Evolutionary conservation across 208 protist genomes (phyloP), one percentile per base, ranked within the genome.

Genomic region (Trypanosoma mega): DNA sequence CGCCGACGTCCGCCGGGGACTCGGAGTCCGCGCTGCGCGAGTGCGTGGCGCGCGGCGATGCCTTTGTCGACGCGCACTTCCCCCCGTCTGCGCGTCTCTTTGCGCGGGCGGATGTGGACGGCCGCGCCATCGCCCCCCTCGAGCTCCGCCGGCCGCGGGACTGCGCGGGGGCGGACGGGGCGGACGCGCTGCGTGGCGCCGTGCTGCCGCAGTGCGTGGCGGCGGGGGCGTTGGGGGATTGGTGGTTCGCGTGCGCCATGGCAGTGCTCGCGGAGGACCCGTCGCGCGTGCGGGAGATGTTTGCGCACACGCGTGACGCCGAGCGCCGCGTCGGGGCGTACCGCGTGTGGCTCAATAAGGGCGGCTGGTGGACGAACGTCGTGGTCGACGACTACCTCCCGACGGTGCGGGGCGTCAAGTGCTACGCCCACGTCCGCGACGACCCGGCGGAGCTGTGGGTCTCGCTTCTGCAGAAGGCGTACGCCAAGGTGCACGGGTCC

Each of bases 171-270:
- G 46, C 18, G 11, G 45, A 3, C 18, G 4, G 3, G 14, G 31
- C 44, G 0, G 31, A 33, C 30, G 31, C 29, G 4, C 50, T 66
- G 12, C 34, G 49, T n/a, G 60, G 48, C 20, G 23, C 20, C 16
- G 48, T 68, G 7, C 50, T 74, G 11, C 70, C 69, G 16, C 48
- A 77, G 26, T 69, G 76, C 64, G 62, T 79, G 24, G 68, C 61
- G 46, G 29, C 49, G n/a, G 73, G 69, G 14, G 7, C 47, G 31
- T 46, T 91, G 21, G 80, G 80, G 8, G 74, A 91, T 60, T 77
- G 68, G 36, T 91, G 76, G 76, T 63, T 91, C 12, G 61, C 84
- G 47, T 79, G 72, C 36, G 74, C 80, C 3, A 58, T 85, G 47
- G 78, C 80, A 14, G 68, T 64, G 30, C 67, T 85, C 23, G 69